Percentiles rank a stretch among this genome's conserved stretches.
These are phyloP conservation scores for Phytophthora cajani DNA, from an alignment of 352 stramenopile species.

Conservation along the genomic window DNA sequence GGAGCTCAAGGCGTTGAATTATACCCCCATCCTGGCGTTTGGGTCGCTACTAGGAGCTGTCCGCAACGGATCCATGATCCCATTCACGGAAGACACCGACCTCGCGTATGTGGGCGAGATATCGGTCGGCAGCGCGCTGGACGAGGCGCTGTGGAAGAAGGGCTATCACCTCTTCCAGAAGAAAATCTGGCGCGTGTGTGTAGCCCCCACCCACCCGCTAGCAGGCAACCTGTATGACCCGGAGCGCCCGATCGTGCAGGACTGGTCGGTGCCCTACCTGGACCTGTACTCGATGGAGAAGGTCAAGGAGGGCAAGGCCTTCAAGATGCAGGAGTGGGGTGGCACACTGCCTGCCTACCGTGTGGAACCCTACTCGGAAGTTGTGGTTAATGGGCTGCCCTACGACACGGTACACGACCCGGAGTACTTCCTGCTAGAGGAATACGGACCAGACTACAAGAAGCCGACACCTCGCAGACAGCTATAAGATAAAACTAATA, in stretches of 20 bases:
- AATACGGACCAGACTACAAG: constrained; percentile 36
- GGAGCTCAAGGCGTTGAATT: constrained; percentile 29
- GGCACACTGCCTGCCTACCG: constrained; percentile 11
- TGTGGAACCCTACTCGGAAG: constrained; percentile 19
- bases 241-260: neutral
- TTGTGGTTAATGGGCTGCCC: constrained; percentile 28
- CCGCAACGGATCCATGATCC: constrained; percentile 45
- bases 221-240: constrained; percentile 39
- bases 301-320: neutral
- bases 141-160: constrained; percentile 29
- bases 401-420: constrained; percentile 40
- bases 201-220: constrained; percentile 41
- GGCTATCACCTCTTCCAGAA: constrained; percentile 50
- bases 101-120: constrained; percentile 34
- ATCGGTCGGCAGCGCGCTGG: neutral
- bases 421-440: constrained; percentile 29
- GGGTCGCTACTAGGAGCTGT: constrained; percentile 55
- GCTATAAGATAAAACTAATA: neutral
- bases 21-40: constrained; percentile 39
- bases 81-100: constrained; percentile 58
- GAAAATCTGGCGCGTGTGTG: constrained; percentile 39
- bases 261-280: constrained; percentile 32
- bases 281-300: constrained; percentile 36
- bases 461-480: constrained; percentile 16
- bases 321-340: constrained; percentile 25